phyloP scores from a whole-genome alignment of 768 basidiomycete species.

The Mycena maculata region DNA sequence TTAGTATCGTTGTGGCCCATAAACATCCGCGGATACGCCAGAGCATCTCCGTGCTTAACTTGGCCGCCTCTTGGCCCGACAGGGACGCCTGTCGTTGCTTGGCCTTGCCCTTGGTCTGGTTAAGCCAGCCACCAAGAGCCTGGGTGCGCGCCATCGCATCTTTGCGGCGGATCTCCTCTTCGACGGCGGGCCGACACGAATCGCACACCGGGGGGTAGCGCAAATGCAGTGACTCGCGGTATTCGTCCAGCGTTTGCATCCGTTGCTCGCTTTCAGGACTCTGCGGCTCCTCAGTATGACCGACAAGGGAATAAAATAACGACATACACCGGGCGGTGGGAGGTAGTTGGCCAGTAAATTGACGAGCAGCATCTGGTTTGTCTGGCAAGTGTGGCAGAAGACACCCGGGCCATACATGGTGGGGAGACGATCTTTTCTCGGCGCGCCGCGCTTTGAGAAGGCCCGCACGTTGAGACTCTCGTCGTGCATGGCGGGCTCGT shows the following conservation, averaged over 20 bases:
- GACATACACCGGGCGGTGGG: conserved; percentile 77
- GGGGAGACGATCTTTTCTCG: conserved; percentile 76
- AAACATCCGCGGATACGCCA: conserved; percentile 80
- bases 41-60: conserved; percentile 60
- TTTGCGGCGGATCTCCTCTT: conserved; percentile 81
- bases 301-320: conserved; percentile 1
- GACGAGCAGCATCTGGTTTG: conserved; percentile 90
- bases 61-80: conserved; percentile 54
- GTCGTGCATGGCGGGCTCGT: conserved; percentile 91
- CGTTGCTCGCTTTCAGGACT: conserved; percentile 77
- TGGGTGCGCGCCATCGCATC: conserved; percentile 85
- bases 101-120: conserved; percentile 73
- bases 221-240: conserved; percentile 76
- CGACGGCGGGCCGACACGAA: conserved; percentile 79
- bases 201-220: conserved; percentile 92
- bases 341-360: conserved; percentile 92
- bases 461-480: conserved; percentile 75
- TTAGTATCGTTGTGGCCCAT: conserved; percentile 64
- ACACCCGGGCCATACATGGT: conserved; percentile 67
- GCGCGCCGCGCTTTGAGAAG: conserved; percentile 79
- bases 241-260: conserved; percentile 73
- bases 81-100: conserved; percentile 61
- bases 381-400: conserved; percentile 90
- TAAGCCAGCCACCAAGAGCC: conserved; percentile 79
- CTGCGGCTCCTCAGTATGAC: conserved; percentile 51